A percentile compares a stretch with the other conserved stretches of the same genome.
Conservation (phyloP, 2,329 filamentous ascomycete species). For the Monilinia vaccinii-corymbosi region DNA sequence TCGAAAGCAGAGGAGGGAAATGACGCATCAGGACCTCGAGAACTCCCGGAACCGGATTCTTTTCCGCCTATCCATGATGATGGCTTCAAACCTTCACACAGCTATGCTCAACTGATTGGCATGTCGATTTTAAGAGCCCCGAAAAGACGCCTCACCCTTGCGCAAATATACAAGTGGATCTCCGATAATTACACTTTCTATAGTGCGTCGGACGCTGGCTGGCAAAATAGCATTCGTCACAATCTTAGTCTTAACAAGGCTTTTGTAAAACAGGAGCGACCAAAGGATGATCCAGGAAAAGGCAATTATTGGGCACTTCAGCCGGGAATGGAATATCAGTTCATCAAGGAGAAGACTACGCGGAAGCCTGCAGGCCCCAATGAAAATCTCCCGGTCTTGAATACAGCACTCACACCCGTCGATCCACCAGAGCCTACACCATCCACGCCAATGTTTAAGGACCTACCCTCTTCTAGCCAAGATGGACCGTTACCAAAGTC, state of each 20-base stretch:
- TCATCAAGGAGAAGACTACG: constrained; percentile 75
- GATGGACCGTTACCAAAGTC: constrained; percentile 20
- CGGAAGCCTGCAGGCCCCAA: constrained; percentile 48
- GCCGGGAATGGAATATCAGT: constrained; percentile 78
- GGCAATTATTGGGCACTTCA: constrained; percentile 96
- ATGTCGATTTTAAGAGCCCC: constrained; percentile 92
- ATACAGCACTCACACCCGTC: constrained; percentile 18
- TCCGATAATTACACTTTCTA: constrained; percentile 92
- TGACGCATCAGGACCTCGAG: constrained; percentile 29
- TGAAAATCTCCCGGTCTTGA: constrained; percentile 38
- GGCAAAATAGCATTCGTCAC: constrained; percentile 98
- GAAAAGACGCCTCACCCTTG: constrained; percentile 73
- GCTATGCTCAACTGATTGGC: constrained; percentile 89
- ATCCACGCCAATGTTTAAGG: constrained; percentile 19
- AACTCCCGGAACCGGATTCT: constrained; percentile 38
- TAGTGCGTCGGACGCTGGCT: constrained; percentile 72
- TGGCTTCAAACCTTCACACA: constrained; percentile 80
- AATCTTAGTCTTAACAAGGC: constrained; percentile 96
- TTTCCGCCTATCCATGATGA: constrained; percentile 79
- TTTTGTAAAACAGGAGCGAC: constrained; percentile 89
- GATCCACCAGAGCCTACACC: constrained; percentile 20
- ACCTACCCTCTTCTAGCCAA: constrained; percentile 21
- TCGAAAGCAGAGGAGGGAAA: constrained; percentile 47
- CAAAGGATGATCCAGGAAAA: constrained; percentile 95
- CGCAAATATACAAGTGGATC: constrained; percentile 99